Evolutionary conservation across 1,284 basidiomycete genomes (phyloP), one percentile per base, ranked within the genome.

Genomic region (Ceratorhiza oryzae-sativae): DNA sequence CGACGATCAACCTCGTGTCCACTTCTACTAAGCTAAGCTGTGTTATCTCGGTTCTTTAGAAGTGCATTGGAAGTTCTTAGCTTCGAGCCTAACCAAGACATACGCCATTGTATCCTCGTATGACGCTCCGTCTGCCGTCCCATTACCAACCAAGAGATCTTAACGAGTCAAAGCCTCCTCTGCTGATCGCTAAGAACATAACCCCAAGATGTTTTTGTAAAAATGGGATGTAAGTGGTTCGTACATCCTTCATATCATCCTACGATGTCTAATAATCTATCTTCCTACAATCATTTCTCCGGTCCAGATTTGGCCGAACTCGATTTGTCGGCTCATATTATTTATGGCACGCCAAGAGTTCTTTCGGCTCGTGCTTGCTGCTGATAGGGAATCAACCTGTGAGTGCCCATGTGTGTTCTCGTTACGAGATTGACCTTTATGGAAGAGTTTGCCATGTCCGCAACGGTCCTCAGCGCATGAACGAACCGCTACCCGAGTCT

Each of bases 391-490:
- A 27, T 30, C 25, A 53, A 12, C 3, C 25, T 27, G 13, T 9
- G 49, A 8, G 49, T 30, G 25, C 25, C 49, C 49, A 53, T 53
- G 49, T 30, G 49, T 53, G 30, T 27, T 15, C 27, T 8, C 18
- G 25, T 30, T 13, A 12, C 23, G 27, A 3, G 10, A 13, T 25
- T 18, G 3, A 12, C 25, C 12, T 30, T 53, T 30, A 30, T 27
- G 12, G 23, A 30, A 27, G 49, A 13, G 4, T 3, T 27, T 30
- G 30, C 20, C 42, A 56, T 56, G 32, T 36, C 32, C 13, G 53
- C 30, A n/a, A 36, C n/a, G 53, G 30, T 56, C 53, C 53, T 56
- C 53, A 36, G 39, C 53, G n/a, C 53, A 25, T 56, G 32, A 56
- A 18, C 30, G 30, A 27, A 36, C 10, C 53, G 23, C 39, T 8